Base-by-base conservation (phyloP, 2,329 filamentous ascomycete genomes). In the Calonectria montana region DNA sequence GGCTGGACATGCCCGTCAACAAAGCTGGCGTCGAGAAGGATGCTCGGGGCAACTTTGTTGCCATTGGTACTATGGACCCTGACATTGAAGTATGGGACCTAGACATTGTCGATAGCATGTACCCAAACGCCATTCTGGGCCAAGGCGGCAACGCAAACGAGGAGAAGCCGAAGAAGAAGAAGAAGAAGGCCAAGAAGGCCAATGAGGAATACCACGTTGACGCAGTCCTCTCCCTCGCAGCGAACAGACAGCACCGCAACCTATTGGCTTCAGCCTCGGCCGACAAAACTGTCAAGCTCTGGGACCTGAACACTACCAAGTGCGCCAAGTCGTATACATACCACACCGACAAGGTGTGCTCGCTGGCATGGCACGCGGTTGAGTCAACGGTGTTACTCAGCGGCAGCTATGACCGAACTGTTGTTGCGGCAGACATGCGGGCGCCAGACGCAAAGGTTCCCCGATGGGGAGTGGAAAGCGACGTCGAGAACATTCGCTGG, bases 31-130 rank as follows among this genome's bases (percentile, higher is more conserved):
- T 88, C 6, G 89, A 90, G 48, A 90, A 90, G 73, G 91, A 94
- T 74, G 88, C 90, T 27, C 90, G 88, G 62, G 97, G 94, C 68
- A 99, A 98, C 86, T 98, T 96, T 77, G 96, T 98, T 25, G 97
- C 97, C 6, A 91, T 99, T 43, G 97, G 96, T 69, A 98, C 97
- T 5, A 98, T 98, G 91, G 96, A 98, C 81, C 96, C 97, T 2
- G 97, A 99, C 80, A 99, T 99, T 78, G 97, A 99, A 86, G 92
- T 99, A 66, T 99, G 97, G 97, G 96, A 99, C 81, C 88, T 99
- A 65, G 97, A 99, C 82, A 93, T 95, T 9, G 92, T 99, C 65
- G 97, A 99, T 86, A 94, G 94, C 91, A 97, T 99, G 94, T 99
- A 98, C 81, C 97, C 97, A 25, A 97, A 98, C 81, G 96, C 96